phyloP scores from a whole-genome alignment of 257 asterid genomes.

The Knoxia roxburghii region DNA sequence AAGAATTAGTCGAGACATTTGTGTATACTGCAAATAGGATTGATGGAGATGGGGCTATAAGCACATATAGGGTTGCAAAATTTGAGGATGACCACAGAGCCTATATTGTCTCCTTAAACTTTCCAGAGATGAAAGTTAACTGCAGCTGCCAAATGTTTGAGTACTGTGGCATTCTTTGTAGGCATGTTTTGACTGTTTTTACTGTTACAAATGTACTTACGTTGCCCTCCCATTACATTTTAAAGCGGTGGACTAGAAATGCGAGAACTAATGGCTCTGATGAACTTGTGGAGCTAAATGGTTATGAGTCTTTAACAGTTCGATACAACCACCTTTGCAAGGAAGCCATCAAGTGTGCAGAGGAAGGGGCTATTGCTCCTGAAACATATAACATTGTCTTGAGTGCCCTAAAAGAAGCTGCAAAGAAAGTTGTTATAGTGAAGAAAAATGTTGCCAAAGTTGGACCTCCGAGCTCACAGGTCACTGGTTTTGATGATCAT shows the following conservation, averaged over 20 bases:
- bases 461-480: constrained; percentile 51
- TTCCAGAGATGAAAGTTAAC: constrained; percentile 59
- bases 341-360: constrained; percentile 78
- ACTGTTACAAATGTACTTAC: constrained; percentile 91
- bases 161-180: constrained; percentile 76
- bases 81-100: constrained; percentile 74
- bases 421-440: constrained; percentile 52
- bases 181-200: constrained; percentile 89
- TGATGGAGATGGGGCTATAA: constrained; percentile 54
- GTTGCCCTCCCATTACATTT: constrained; percentile 71
- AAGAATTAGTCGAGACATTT: constrained; percentile 90
- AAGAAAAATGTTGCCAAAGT: constrained; percentile 58
- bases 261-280: constrained; percentile 56
- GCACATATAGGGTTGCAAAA: constrained; percentile 86
- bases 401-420: constrained; percentile 61
- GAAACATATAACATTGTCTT: constrained; percentile 64
- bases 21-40: constrained; percentile 85
- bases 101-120: constrained; percentile 55
- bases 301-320: constrained; percentile 41
- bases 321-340: constrained; percentile 72
- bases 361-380: constrained; percentile 67
- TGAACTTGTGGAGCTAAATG: constrained; percentile 41
- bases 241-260: constrained; percentile 89
- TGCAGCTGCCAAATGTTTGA: constrained; percentile 95
- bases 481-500: constrained; percentile 50